Conservation (phyloP, 2,329 filamentous ascomycete species). For the Xylaria sp. region DNA sequence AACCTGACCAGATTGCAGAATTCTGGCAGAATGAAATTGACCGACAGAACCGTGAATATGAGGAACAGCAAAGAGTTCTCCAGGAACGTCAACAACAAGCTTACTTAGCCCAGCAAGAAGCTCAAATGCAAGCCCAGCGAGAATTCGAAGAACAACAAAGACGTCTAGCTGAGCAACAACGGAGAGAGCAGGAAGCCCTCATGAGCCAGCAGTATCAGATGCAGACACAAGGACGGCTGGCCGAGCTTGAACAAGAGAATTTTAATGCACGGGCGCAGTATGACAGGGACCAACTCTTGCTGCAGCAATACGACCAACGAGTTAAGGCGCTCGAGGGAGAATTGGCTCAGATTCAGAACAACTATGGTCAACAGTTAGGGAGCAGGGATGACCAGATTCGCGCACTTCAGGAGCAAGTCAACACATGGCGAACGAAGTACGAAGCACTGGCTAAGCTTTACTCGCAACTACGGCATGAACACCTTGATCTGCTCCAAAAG, state of each 20-base stretch:
- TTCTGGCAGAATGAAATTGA: conserved; percentile 96
- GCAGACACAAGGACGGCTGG: conserved; percentile 92
- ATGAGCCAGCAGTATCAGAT: conserved; percentile 83
- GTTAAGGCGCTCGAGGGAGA: conserved; percentile 91
- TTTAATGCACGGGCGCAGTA: conserved; percentile 91
- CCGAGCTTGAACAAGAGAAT: conserved; percentile 92
- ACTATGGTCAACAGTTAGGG: conserved; percentile 74
- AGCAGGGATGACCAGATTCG: conserved; percentile 95
- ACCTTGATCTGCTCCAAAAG: conserved; percentile 89
- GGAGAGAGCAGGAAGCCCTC: conserved; percentile 83
- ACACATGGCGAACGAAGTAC: conserved; percentile 96
- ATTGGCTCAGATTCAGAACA: conserved; percentile 73
- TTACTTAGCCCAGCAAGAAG: conserved; percentile 73
- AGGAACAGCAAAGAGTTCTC: conserved; percentile 83
- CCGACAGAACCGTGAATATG: conserved; percentile 88
- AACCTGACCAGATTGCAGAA: conserved; percentile 91
- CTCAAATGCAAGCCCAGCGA: conserved; percentile 76
- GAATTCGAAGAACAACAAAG: conserved; percentile 98
- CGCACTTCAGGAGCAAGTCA: conserved; percentile 91
- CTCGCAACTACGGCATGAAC: conserved; percentile 90
- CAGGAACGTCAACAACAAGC: conserved; percentile 82
- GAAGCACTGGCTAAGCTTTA: conserved; percentile 95
- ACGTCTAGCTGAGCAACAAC: conserved; percentile 79
- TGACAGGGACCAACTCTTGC: conserved; percentile 92
- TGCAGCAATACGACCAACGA: conserved; percentile 92